Conservation (phyloP, 768 basidiomycete species). For the Favolaschia claudopus region DNA sequence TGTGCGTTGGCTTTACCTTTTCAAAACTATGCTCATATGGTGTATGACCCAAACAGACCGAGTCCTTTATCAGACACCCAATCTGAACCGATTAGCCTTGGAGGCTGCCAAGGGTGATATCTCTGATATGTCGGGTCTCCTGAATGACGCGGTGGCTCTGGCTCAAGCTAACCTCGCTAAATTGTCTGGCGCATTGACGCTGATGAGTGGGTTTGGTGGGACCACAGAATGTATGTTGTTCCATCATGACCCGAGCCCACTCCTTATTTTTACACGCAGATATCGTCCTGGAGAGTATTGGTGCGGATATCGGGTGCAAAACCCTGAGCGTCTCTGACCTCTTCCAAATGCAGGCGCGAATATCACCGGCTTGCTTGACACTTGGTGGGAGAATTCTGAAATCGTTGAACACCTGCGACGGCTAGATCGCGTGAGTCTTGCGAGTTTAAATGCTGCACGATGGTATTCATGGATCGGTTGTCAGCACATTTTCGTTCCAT, state of each 20-base stretch:
- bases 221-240: conserved; percentile 60
- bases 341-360: too few relatives aligned
- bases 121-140: conserved; percentile 72
- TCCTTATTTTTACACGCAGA: neutral
- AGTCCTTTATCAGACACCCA: conserved; percentile 67
- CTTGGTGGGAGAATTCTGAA: conserved; percentile 70
- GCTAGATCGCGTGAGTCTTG: conserved; percentile 47
- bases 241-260: too few relatives aligned
- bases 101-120: conserved; percentile 60
- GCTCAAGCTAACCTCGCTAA: conserved; percentile 65
- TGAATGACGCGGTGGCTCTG: conserved; percentile 68
- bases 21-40: neutral
- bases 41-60: conserved; percentile 50
- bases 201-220: conserved; percentile 56
- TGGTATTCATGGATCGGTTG: neutral
- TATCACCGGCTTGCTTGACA: conserved; percentile 51
- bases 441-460: neutral
- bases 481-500: conserved; percentile 55
- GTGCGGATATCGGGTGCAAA: too few relatives aligned
- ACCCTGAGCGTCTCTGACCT: too few relatives aligned
- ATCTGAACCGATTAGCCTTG: conserved; percentile 61
- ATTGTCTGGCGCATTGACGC: conserved; percentile 61
- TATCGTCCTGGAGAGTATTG: conserved; percentile 5
- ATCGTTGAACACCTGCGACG: conserved; percentile 46
- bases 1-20: conserved; percentile 48